Conservation (phyloP, 345 rosid genomes). For the Salix viminalis region DNA sequence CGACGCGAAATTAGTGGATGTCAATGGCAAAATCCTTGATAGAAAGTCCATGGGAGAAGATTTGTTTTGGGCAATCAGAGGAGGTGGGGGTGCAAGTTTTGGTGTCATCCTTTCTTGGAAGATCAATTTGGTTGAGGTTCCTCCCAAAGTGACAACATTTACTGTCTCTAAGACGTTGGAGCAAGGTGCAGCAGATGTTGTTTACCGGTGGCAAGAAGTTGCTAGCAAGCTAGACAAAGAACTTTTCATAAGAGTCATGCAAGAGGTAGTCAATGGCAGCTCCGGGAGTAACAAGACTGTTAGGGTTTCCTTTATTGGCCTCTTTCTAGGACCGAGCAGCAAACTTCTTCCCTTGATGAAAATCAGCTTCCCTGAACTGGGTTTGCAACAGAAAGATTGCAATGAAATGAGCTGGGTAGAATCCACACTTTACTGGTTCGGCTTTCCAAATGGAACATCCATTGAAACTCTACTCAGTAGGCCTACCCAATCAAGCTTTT, state of each 20-base stretch:
- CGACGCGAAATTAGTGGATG: background rate
- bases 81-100: constrained; percentile 7
- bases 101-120: constrained; percentile 8
- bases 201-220: constrained; percentile 36
- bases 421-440: constrained; percentile 3
- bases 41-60: background rate
- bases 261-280: background rate
- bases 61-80: constrained; percentile 4
- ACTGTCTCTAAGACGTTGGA: constrained; percentile 23
- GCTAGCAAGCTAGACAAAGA: constrained; percentile 22
- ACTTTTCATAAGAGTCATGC: constrained; percentile 34
- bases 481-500: background rate
- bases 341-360: background rate
- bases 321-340: background rate
- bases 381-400: background rate
- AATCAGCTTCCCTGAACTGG: background rate
- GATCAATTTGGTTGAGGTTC: constrained; percentile 2
- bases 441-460: background rate
- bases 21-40: background rate
- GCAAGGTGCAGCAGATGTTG: constrained; percentile 26
- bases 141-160: constrained; percentile 24
- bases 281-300: background rate
- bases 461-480: background rate
- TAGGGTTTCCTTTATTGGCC: background rate
- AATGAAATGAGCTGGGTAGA: constrained; percentile 7